These are phyloP conservation scores for Cryomyces minteri DNA, from an alignment of 495 filamentous ascomycete species.

Conservation along the genomic window DNA sequence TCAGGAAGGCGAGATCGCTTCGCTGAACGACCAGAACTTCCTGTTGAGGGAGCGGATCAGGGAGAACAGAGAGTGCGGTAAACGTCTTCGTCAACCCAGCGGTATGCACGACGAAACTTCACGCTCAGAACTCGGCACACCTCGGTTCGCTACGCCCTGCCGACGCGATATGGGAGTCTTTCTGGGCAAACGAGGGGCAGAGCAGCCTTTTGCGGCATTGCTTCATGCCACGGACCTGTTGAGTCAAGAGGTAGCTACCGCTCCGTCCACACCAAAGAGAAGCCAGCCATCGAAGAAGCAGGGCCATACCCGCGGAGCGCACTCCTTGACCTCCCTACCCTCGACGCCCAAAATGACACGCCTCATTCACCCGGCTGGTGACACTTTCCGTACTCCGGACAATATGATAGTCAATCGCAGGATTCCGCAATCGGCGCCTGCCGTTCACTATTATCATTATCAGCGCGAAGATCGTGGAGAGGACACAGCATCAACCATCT, in stretches of 20 bases:
- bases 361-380: conserved; percentile 7
- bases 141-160: conserved; percentile 9
- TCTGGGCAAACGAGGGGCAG: conserved; percentile 20
- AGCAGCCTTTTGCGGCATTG: conserved; percentile 51
- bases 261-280: conserved; percentile 40
- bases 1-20: conserved; percentile 46
- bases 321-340: conserved; percentile 67
- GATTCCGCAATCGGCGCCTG: background rate
- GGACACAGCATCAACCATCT: conserved; percentile 60
- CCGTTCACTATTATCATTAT: background rate
- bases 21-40: conserved; percentile 50
- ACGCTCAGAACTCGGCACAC: conserved; percentile 10
- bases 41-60: conserved; percentile 64
- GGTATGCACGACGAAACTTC: conserved; percentile 5
- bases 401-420: background rate
- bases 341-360: conserved; percentile 43
- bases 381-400: conserved; percentile 3
- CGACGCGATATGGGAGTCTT: conserved; percentile 15
- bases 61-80: conserved; percentile 72
- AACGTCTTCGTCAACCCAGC: conserved; percentile 33
- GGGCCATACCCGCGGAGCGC: conserved; percentile 45
- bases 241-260: conserved; percentile 52
- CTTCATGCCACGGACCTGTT: conserved; percentile 56
- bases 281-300: conserved; percentile 27
- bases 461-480: conserved; percentile 36